Percentiles rank a stretch among this genome's conserved stretches.
phyloP scores from a whole-genome alignment of 768 basidiomycete genomes.

The Tremella yokohamensis region DNA sequence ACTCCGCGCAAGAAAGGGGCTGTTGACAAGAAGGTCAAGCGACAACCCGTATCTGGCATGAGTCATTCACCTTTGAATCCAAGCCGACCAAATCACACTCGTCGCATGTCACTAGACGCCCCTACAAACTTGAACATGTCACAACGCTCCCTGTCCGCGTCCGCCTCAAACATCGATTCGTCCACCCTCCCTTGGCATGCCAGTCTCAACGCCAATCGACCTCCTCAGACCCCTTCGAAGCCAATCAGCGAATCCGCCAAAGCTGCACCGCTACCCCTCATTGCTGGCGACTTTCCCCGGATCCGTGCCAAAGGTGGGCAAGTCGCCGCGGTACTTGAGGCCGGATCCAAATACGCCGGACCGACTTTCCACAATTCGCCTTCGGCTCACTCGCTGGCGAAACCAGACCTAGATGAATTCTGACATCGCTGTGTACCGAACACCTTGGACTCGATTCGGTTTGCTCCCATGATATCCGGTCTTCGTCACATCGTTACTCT shows the following conservation, averaged over 20 bases:
- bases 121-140: constrained; percentile 1
- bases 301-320: constrained; percentile 7
- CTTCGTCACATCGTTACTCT: too few relatives aligned
- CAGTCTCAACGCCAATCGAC: constrained; percentile 35
- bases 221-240: constrained; percentile 41
- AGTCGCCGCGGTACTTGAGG: background rate
- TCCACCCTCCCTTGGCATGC: constrained; percentile 27
- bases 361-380: constrained; percentile 45
- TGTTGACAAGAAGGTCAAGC: background rate
- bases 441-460: too few relatives aligned
- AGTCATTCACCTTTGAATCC: constrained; percentile 1
- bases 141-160: background rate
- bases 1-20: constrained; percentile 2
- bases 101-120: constrained; percentile 19
- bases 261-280: constrained; percentile 18
- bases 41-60: constrained; percentile 6
- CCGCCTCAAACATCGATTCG: constrained; percentile 9
- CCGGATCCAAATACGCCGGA: constrained; percentile 35
- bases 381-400: constrained; percentile 28
- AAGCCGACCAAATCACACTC: constrained; percentile 12
- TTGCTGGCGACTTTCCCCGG: constrained; percentile 35
- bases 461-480: too few relatives aligned
- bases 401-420: constrained; percentile 39
- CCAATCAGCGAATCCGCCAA: constrained; percentile 5
- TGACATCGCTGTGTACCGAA: too few relatives aligned